Evolutionary conservation across 1,284 basidiomycete genomes (phyloP).

Genomic region (Apiotrichum veenhuisii): DNA sequence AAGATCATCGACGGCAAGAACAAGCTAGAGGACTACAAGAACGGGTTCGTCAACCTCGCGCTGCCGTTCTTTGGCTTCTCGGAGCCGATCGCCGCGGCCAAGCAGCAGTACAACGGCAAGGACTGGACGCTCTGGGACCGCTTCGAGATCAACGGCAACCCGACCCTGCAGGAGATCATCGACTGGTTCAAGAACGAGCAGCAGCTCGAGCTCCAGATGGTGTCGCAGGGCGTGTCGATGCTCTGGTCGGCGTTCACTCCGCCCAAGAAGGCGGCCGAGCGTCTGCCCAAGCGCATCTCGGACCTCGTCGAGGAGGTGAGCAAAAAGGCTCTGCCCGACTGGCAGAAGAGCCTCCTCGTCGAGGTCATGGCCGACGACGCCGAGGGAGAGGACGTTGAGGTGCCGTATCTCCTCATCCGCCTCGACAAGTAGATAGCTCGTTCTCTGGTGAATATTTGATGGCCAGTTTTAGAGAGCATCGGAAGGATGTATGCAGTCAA

Average conservation of each 20-base stretch:
- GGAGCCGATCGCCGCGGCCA: constrained; percentile 89
- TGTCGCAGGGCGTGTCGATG: constrained; percentile 96
- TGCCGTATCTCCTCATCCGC: constrained; percentile 29
- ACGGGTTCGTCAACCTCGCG: constrained; percentile 96
- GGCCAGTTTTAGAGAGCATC: not conserved
- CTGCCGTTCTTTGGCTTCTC: constrained; percentile 99
- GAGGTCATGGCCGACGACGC: constrained; percentile 94
- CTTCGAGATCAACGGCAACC: constrained; percentile 86
- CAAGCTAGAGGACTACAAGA: constrained; percentile 93
- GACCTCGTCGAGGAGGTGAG: constrained; percentile 88
- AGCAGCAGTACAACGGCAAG: constrained; percentile 74
- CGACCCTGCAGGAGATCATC: constrained; percentile 81
- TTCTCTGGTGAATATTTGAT: too few relatives aligned
- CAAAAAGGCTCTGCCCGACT: constrained; percentile 81
- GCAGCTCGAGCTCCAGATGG: constrained; percentile 88
- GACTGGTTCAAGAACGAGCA: constrained; percentile 80
- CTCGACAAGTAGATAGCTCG: too few relatives aligned
- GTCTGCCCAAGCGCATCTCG: constrained; percentile 82
- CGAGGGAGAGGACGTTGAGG: constrained; percentile 63
- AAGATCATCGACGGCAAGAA: constrained; percentile 97
- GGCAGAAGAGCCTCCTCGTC: constrained; percentile 76
- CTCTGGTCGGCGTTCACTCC: constrained; percentile 90
- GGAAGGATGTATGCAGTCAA: not conserved
- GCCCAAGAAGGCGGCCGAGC: constrained; percentile 87
- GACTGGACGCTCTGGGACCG: constrained; percentile 99